A percentile compares a stretch with the other conserved stretches of the same genome.
Evolutionary conservation across 139 green algal genomes (phyloP).

Genomic region (Astrephomene gubernaculifera): DNA sequence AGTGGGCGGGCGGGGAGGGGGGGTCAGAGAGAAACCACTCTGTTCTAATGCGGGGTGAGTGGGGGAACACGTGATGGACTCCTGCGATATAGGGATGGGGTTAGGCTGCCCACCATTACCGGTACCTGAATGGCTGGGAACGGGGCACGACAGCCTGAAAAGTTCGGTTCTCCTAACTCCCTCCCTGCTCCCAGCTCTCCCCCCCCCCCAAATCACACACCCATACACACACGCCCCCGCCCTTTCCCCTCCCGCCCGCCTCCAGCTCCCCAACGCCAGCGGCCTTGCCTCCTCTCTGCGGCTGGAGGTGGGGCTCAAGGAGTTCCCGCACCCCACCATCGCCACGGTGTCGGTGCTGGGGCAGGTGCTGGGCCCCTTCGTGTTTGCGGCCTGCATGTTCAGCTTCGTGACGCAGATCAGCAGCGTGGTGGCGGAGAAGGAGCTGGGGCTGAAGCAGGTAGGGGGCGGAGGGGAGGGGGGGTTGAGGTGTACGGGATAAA

Average conservation of each 20-base stretch:
- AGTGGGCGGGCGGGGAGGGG: too few relatives aligned
- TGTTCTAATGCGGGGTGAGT: too few relatives aligned
- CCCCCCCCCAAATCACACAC: too few relatives aligned
- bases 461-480: not conserved
- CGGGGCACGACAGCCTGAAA: too few relatives aligned
- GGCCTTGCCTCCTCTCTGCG: constrained; percentile 34
- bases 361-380: constrained; percentile 82
- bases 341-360: constrained; percentile 74
- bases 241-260: not conserved
- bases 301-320: constrained; percentile 61
- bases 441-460: constrained; percentile 77
- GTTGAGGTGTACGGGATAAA: too few relatives aligned
- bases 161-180: too few relatives aligned
- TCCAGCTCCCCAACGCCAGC: constrained; percentile 13
- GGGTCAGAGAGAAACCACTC: too few relatives aligned
- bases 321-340: constrained; percentile 88
- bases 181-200: too few relatives aligned
- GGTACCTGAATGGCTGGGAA: too few relatives aligned
- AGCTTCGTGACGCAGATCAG: constrained; percentile 84
- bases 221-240: not conserved
- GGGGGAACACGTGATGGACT: too few relatives aligned
- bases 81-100: too few relatives aligned
- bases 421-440: constrained; percentile 80
- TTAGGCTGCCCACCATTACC: too few relatives aligned
- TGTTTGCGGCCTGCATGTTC: constrained; percentile 96